phyloP scores from a whole-genome alignment of 208 protist genomes.

The Acanthamoeba healyi region DNA sequence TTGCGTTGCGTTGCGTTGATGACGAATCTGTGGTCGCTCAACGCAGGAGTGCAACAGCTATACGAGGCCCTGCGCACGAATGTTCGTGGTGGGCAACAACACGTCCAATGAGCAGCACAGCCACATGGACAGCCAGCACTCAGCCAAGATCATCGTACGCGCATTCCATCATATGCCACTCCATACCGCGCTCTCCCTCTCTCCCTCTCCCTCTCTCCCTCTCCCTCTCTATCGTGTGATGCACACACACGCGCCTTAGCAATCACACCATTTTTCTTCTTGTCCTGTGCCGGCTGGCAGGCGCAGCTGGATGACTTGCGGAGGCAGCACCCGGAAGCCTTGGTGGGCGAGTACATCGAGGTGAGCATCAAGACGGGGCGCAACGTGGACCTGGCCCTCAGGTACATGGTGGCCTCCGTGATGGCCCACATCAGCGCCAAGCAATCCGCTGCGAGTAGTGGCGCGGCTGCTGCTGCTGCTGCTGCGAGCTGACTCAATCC shows the following conservation, averaged over 20 bases:
- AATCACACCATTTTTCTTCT: too few species aligned
- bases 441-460: too few species aligned
- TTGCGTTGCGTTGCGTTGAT: too few species aligned
- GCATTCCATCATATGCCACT: too few species aligned
- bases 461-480: too few species aligned
- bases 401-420: not conserved
- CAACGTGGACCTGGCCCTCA: conserved; percentile 16
- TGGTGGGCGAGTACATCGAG: conserved; percentile 38
- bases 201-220: too few species aligned
- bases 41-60: too few species aligned
- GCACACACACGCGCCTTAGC: too few species aligned
- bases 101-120: not conserved
- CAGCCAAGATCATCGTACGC: not conserved
- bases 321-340: not conserved
- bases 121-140: not conserved
- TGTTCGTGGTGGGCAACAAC: conserved; percentile 35
- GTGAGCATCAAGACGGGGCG: conserved; percentile 28
- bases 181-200: too few species aligned
- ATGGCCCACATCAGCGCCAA: not conserved
- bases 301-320: conserved; percentile 14
- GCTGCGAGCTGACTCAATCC: too few species aligned
- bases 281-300: too few species aligned
- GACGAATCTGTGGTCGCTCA: not conserved
- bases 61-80: not conserved
- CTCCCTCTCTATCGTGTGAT: too few species aligned